Base-by-base conservation (phyloP, 129 eudicot genomes). In the Helichrysum umbraculigerum region DNA sequence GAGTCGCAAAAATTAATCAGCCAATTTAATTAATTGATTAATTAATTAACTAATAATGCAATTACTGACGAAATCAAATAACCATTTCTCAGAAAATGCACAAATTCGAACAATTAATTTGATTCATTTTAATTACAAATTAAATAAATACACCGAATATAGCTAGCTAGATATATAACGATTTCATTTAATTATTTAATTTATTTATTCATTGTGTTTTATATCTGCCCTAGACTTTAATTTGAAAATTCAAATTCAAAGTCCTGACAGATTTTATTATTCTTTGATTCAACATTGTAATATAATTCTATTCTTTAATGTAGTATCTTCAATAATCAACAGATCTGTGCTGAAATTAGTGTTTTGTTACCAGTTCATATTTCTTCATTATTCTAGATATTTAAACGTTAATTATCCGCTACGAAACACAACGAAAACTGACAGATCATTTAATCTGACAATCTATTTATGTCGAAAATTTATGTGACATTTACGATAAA, bases 21-120 rank as follows among this genome's bases (percentile, higher is more conserved):
- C 60, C 73, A 75, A 41, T 32, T 19, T 50, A 76, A 50, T 19
- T 50, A 76, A 50, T 11, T 19, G 29, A 33, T 58, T 60, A 47
- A 47, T 11, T n/a, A n/a, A n/a, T n/a, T n/a, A n/a, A n/a, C 12
- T 0, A 44, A 44, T 11, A 37, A n/a, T 19, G 35, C 68, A 59
- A 3, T 2, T 34, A 73, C 15, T 37, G 9, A 73, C 10, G 4
- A 8, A 37, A 19, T 56, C 44, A 33, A 12, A 9, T 72, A 57
- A 72, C 77, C 67, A 57, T 72, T 44, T 15, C 47, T 52, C 29
- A 19, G 6, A 69, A 42, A 25, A 25, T 47, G 47, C 37, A 52
- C 14, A 12, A 44, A 58, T 19, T 4, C 8, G 17, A 37, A 11
- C 67, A 61, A 21, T 22, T 58, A 34, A 34, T 57, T 56, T 37